phyloP scores from a whole-genome alignment of 768 basidiomycete species.

The Pisolithus microcarpus region DNA sequence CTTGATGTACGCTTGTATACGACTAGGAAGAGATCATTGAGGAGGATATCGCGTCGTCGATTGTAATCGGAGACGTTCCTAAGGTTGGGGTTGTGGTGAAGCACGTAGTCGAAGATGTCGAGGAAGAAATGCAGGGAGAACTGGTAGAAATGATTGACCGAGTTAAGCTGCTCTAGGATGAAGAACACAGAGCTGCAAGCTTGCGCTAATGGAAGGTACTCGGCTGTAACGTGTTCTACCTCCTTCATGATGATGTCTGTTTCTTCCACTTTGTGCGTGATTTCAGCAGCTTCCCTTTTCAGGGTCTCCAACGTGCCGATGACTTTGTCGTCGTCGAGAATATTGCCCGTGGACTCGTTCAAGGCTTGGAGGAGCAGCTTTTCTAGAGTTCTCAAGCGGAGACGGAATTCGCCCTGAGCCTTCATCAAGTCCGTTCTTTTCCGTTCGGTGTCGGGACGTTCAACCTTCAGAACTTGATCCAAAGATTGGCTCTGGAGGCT shows the following conservation, averaged over 20 bases:
- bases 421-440: conserved; percentile 97
- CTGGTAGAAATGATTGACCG: conserved; percentile 97
- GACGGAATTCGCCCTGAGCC: conserved; percentile 94
- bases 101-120: conserved; percentile 93
- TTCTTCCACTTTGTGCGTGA: conserved; percentile 92
- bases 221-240: conserved; percentile 90
- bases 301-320: conserved; percentile 93
- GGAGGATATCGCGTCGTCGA: conserved; percentile 67
- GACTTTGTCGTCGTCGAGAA: conserved; percentile 97
- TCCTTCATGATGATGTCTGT: conserved; percentile 95
- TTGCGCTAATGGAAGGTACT: conserved; percentile 90
- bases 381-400: conserved; percentile 87
- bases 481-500: conserved; percentile 98
- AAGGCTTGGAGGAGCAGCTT: conserved; percentile 89
- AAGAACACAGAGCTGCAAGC: conserved; percentile 97
- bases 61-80: conserved; percentile 68
- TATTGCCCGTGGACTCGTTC: conserved; percentile 95
- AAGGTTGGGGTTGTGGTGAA: conserved; percentile 88
- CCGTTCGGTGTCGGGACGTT: conserved; percentile 92
- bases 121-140: conserved; percentile 98
- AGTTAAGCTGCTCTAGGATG: conserved; percentile 88
- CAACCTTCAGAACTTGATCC: conserved; percentile 94
- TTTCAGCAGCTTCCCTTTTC: conserved; percentile 93
- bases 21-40: conserved; percentile 83
- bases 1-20: conserved; percentile 87